Evolutionary conservation across 2,329 filamentous ascomycete species (phyloP).

Genomic region (Ploettnerulaceae sp.): DNA sequence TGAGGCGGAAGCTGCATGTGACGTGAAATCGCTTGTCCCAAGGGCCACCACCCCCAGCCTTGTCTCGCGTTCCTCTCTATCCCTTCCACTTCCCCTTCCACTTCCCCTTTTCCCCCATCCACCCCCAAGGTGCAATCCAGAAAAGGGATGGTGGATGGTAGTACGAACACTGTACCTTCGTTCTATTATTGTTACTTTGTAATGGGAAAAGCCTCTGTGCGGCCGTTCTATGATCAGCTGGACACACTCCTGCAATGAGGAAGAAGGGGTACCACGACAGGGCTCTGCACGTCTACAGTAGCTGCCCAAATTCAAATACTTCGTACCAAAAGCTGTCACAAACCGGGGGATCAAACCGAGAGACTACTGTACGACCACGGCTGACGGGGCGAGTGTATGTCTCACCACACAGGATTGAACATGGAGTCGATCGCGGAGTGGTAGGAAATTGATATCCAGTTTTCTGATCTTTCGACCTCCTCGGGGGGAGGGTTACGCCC

Average conservation of each 20-base stretch:
- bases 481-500: background rate
- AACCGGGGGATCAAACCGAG: constrained; percentile 1
- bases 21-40: constrained; percentile 3
- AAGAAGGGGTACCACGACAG: constrained; percentile 7
- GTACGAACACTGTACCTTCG: no score
- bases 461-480: background rate
- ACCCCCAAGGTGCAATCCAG: constrained; percentile 2
- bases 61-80: no score
- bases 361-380: background rate
- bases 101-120: background rate
- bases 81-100: no score
- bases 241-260: no score
- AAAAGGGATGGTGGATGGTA: constrained; percentile 1
- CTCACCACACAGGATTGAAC: background rate
- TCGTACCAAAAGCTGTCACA: background rate
- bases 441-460: constrained; percentile 2
- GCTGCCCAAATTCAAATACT: background rate
- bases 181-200: constrained; percentile 5
- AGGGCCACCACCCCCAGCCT: background rate
- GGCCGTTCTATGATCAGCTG: constrained; percentile 3
- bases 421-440: background rate
- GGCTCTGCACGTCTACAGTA: background rate
- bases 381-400: background rate
- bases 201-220: constrained; percentile 3
- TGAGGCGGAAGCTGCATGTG: constrained; percentile 10